A percentile compares a stretch with the other conserved stretches of the same genome.
phyloP scores from a whole-genome alignment of 108 stramenopile species.

The Cylindrotheca closterium region DNA sequence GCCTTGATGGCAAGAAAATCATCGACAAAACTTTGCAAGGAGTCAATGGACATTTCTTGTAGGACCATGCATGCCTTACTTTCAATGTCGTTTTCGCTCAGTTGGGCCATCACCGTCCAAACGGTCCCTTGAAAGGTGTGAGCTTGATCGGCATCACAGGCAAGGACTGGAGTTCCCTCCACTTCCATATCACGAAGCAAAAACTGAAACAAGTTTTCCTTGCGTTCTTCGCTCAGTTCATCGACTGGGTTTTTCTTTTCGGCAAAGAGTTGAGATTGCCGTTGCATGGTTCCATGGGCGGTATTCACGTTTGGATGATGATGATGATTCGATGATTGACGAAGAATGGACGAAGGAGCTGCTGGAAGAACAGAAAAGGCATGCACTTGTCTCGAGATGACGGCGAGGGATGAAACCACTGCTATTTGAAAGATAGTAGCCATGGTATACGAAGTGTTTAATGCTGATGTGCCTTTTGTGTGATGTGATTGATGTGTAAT shows the following conservation, averaged over 20 bases:
- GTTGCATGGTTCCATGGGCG: neutral
- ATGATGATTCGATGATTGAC: too few relatives aligned
- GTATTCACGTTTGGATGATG: too few relatives aligned
- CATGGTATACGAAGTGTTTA: too few relatives aligned
- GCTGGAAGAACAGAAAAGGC: neutral
- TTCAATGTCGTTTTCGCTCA: conserved; percentile 35
- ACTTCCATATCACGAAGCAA: conserved; percentile 74
- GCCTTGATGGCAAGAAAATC: conserved; percentile 67
- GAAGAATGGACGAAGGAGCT: too few relatives aligned
- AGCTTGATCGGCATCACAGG: conserved; percentile 69
- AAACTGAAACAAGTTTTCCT: conserved; percentile 59
- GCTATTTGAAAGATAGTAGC: too few relatives aligned
- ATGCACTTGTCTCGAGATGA: neutral
- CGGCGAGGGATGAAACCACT: too few relatives aligned
- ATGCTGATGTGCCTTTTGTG: too few relatives aligned
- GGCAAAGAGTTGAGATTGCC: neutral
- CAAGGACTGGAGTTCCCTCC: conserved; percentile 77
- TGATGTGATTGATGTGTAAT: too few relatives aligned
- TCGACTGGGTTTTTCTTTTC: conserved; percentile 17
- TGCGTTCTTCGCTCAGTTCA: conserved; percentile 50
- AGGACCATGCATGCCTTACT: conserved; percentile 64
- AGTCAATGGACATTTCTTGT: conserved; percentile 62
- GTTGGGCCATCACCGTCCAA: conserved; percentile 84
- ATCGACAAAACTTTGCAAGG: conserved; percentile 62
- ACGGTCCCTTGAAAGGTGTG: conserved; percentile 68